Evolutionary conservation across 73 alveolate genomes (phyloP), one percentile per base, ranked within the genome.

Genomic region (Diophrys sp.): DNA sequence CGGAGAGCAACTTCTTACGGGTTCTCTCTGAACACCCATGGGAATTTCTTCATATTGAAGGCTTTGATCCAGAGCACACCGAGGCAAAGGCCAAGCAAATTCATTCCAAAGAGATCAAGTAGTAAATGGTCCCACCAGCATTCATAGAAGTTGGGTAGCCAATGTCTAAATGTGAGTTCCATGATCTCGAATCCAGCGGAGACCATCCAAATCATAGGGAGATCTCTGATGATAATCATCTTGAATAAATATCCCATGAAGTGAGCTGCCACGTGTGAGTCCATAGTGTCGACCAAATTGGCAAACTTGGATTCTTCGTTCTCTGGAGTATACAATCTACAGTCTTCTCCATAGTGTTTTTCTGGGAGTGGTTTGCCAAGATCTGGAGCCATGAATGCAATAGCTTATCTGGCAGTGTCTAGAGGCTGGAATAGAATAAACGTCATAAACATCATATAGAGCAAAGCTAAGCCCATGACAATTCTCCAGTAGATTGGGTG

Each of bases 61-160:
- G 78, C 33, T 55, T 86, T 87, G 89, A 90, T 73, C 11, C 88
- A 78, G 44, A 69, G 67, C 73, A 89, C 85, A 29, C 98, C 98
- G 14, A 88, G 62, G 27, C 81, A n/a, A 31, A 93, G 91, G 27
- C 98, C 98, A 1, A 93, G 81, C 44, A 91, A 67, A 71, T 93
- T 93, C 87, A 96, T 90, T n/a, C 92, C 89, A 68, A 93, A 81
- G 14, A 93, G 54, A 71, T 93, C 98, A 23, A 93, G 80, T 31
- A 93, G 8, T 28, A 84, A 56, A 75, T 90, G 93, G 81, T 93
- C 98, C 98, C 98, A 93, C 98, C 98, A 93, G 83, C 98, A 93
- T 77, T 93, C 98, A 84, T 90, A 82, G 87, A 93, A 93, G 55
- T 90, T 90, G 29, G 96, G 96, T 67, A 93, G 84, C 94, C 96